Percentiles rank a stretch among this genome's conserved stretches.
These are phyloP conservation scores for Pontederia crassipes DNA, from an alignment of 176 grass and related monocot genomes.

Conservation along the genomic window DNA sequence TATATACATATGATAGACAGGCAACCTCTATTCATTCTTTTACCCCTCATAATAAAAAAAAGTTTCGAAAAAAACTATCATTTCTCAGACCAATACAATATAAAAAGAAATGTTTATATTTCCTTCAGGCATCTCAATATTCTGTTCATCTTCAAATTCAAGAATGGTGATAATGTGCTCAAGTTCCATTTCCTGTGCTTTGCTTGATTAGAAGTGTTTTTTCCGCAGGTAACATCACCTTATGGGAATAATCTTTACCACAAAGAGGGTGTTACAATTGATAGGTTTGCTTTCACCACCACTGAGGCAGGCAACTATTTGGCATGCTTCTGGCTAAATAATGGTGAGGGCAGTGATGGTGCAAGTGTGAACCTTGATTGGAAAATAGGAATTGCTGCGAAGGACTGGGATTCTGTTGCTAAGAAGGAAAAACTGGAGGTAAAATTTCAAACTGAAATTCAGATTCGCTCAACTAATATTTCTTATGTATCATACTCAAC, in stretches of 20 bases:
- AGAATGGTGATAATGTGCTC: neutral
- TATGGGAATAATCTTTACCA: conserved; percentile 78
- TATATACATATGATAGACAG: no score
- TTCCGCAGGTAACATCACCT: conserved; percentile 67
- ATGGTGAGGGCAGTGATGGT: conserved; percentile 41
- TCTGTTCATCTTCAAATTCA: no score
- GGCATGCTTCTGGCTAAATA: conserved; percentile 83
- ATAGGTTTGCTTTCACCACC: conserved; percentile 75
- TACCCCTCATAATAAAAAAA: no score
- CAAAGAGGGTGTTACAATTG: conserved; percentile 45
- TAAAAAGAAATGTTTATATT: no score
- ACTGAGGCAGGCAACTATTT: conserved; percentile 79
- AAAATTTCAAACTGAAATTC: no score
- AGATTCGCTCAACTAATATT: no score
- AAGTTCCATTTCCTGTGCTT: neutral
- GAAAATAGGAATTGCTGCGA: conserved; percentile 77
- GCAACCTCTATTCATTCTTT: no score
- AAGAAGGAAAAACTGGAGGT: conserved; percentile 2
- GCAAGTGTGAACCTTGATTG: conserved; percentile 74
- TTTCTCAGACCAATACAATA: no score
- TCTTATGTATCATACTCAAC: no score
- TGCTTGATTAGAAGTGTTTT: no score
- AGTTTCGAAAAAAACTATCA: no score
- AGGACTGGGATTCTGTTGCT: conserved; percentile 86
- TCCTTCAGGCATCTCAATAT: no score